These are phyloP conservation scores for Dianthus caryophyllus DNA, from an alignment of 148 eudicot species.

Conservation along the genomic window DNA sequence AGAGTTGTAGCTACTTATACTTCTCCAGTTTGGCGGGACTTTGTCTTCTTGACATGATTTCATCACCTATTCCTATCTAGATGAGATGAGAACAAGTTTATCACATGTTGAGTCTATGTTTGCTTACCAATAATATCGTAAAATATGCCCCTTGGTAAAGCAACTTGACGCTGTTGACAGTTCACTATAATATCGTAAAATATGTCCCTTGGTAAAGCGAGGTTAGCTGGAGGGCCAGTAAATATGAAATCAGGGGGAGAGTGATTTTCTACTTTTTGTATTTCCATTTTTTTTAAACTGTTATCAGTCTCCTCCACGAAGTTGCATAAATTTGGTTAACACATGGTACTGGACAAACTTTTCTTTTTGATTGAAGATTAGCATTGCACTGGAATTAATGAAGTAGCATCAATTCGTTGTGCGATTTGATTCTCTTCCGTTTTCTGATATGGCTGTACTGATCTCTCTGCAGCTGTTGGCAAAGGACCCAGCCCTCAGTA, in stretches of 20 bases:
- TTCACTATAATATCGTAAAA: not conserved
- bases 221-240: no score
- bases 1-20: not conserved
- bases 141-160: not conserved
- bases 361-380: slow-evolving; percentile 13
- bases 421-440: slow-evolving; percentile 10
- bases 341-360: not conserved
- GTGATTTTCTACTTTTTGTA: no score
- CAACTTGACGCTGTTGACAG: not conserved
- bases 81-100: not conserved
- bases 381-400: not conserved
- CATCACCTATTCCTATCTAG: not conserved
- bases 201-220: not conserved
- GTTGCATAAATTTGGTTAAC: not conserved
- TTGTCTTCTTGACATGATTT: not conserved
- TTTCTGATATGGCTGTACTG: slow-evolving; percentile 15
- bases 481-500: slow-evolving; percentile 62
- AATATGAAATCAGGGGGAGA: no score
- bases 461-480: slow-evolving; percentile 68
- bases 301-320: not conserved
- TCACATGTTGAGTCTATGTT: slow-evolving; percentile 1
- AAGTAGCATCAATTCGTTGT: not conserved
- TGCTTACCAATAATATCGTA: not conserved
- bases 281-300: no score
- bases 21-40: not conserved